A percentile compares a stretch with the other conserved stretches of the same genome.
Evolutionary conservation across 129 eudicot species (phyloP).

Genomic region (Calendula officinalis): DNA sequence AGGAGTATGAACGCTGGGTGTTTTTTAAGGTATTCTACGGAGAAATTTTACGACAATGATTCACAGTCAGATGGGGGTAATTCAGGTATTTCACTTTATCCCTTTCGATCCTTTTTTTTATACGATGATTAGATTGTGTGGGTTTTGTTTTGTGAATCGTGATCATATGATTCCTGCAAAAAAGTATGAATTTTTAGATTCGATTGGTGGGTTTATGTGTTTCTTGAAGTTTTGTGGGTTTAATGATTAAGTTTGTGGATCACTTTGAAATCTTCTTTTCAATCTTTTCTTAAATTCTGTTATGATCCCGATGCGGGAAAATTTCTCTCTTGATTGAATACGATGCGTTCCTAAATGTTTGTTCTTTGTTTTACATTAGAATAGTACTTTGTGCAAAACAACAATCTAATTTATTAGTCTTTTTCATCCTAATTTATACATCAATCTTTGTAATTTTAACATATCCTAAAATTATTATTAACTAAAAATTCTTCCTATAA

Average conservation of each 20-base stretch:
- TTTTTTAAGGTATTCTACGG: conserved; percentile 66
- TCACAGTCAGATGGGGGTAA: conserved; percentile 8
- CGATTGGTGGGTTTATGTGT: conserved; percentile 1
- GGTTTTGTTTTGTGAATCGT: not conserved
- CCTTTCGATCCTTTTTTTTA: not conserved
- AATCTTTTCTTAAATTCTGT: conserved; percentile 5
- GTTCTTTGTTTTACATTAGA: conserved; percentile 4
- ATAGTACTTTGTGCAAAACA: not conserved
- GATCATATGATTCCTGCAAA: not conserved
- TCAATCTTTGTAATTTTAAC: too few relatives aligned
- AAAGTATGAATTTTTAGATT: not conserved
- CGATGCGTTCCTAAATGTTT: conserved; percentile 4
- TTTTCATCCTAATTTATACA: too few relatives aligned
- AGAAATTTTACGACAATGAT: conserved; percentile 48
- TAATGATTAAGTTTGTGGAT: conserved; percentile 4
- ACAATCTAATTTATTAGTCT: too few relatives aligned
- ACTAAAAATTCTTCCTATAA: too few relatives aligned
- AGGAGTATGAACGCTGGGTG: conserved; percentile 71
- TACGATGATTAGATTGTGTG: not conserved
- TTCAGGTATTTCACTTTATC: conserved; percentile 34
- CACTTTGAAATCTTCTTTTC: not conserved
- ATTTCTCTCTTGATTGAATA: conserved; percentile 6
- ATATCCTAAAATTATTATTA: too few relatives aligned
- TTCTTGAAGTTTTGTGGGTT: conserved; percentile 10
- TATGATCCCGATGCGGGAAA: conserved; percentile 22